Base-by-base conservation (phyloP, 1,284 basidiomycete species). In the Schizophyllum commune region DNA sequence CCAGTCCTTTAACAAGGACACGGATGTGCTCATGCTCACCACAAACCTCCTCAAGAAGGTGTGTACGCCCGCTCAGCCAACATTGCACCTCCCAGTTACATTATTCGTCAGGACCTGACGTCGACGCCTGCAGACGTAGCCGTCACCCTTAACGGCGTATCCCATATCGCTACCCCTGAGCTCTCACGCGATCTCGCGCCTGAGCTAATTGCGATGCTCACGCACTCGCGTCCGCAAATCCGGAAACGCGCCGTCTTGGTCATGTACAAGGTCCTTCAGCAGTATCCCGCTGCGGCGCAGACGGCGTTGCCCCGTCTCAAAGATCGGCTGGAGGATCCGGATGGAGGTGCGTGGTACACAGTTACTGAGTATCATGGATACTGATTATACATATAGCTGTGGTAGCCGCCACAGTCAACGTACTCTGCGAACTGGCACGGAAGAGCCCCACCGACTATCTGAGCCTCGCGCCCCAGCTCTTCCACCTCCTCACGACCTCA, bases 21-120 rank as follows among this genome's bases (percentile, higher is more conserved):
- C 96, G 0, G 96, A 99, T 68, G 96, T 99, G 51, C 85, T 98
- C 21, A 98, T 99, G 82, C 83, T 99, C 55, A 97, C 96, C 0
- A 98, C 97, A 8, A 99, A 99, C 75, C 80, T 96, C 32, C 82
- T 99, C 69, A 98, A 99, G 81, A 99, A 99, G 84, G 95, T 93
- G 63, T 63, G 83, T 69, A 51, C 32, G n/a, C 32, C 1, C 33
- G 57, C 34, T 52, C 52, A 53, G n/a, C 47, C 32, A 60, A 21
- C 52, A 56, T 52, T 58, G 22, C 55, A 61, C 27, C 64, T 52
- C 56, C 56, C 59, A 62, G 57, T 63, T 68, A 62, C 55, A 67
- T 64, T 34, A 20, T 54, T 60, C 58, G 60, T 64, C 59, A 96
- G 93, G 96, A 99, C 70, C 76, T 98, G 66, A 85, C 85, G 61